A percentile compares a stretch with the other conserved stretches of the same genome.
These are phyloP conservation scores for Vanderwaltozyma verrucispora DNA, from an alignment of 805 yeast species.

Conservation along the genomic window DNA sequence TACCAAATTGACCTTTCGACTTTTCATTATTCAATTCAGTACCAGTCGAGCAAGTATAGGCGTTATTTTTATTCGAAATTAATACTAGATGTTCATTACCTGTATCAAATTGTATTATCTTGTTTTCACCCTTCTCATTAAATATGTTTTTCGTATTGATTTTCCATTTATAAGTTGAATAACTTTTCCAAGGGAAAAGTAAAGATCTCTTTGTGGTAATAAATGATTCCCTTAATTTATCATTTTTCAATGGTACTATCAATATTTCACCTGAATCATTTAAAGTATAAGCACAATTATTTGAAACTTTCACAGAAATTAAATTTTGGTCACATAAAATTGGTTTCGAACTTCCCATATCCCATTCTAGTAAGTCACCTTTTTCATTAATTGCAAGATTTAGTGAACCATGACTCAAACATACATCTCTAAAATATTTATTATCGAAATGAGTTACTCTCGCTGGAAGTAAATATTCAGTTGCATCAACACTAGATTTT, in stretches of 20 bases:
- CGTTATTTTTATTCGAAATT: slow-evolving; percentile 47
- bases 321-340: slow-evolving; percentile 41
- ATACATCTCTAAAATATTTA: slow-evolving; percentile 45
- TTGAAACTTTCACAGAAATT: slow-evolving; percentile 38
- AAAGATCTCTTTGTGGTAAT: slow-evolving; percentile 9
- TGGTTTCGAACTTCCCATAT: slow-evolving; percentile 19
- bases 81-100: slow-evolving; percentile 68
- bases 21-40: slow-evolving; percentile 14
- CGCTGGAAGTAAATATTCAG: slow-evolving; percentile 41
- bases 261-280: slow-evolving; percentile 29
- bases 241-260: slow-evolving; percentile 25
- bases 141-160: slow-evolving; percentile 14
- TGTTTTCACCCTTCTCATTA: slow-evolving; percentile 38
- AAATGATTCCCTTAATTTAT: not conserved
- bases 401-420: slow-evolving; percentile 32
- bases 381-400: slow-evolving; percentile 51
- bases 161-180: slow-evolving; percentile 14
- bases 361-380: slow-evolving; percentile 73
- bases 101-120: slow-evolving; percentile 37
- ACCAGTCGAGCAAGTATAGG: slow-evolving; percentile 56
- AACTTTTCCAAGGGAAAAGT: slow-evolving; percentile 19
- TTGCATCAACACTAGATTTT: slow-evolving; percentile 12
- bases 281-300: slow-evolving; percentile 42
- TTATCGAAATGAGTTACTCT: slow-evolving; percentile 58
- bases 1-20: slow-evolving; percentile 76